A percentile compares a stretch with the other conserved stretches of the same genome.
Evolutionary conservation across 139 green algal species (phyloP).

Genomic region (Dunaliella primolecta): DNA sequence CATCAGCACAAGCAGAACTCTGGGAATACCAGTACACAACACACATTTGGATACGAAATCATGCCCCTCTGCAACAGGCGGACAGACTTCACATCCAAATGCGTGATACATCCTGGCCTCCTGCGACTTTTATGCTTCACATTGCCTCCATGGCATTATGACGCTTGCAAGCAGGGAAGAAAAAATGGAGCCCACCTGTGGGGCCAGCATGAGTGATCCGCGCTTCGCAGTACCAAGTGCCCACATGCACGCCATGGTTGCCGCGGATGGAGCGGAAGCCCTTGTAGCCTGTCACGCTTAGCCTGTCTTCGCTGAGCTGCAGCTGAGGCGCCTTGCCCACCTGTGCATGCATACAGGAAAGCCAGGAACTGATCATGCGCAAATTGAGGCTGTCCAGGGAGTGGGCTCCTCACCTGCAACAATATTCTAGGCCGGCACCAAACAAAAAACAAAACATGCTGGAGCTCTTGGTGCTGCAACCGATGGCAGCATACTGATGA

Average conservation of each 20-base stretch:
- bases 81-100: no score
- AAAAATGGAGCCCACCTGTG: conserved; percentile 27
- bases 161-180: no score
- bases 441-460: no score
- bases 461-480: not conserved
- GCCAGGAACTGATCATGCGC: no score
- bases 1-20: no score
- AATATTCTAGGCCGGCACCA: conserved; percentile 15
- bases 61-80: no score
- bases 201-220: conserved; percentile 55
- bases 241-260: conserved; percentile 58
- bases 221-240: conserved; percentile 77
- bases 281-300: conserved; percentile 58
- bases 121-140: no score
- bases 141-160: no score
- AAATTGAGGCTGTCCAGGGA: conserved; percentile 49
- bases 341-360: not conserved
- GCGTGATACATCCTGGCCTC: no score
- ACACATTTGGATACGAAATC: no score
- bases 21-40: no score
- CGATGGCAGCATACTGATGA: no score
- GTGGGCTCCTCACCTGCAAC: conserved; percentile 23
- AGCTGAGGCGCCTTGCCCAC: conserved; percentile 57
- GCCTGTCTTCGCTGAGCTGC: conserved; percentile 50
- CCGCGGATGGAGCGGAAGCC: conserved; percentile 68